phyloP scores from a whole-genome alignment of 2,329 filamentous ascomycete genomes.

The Daldinia sp. region DNA sequence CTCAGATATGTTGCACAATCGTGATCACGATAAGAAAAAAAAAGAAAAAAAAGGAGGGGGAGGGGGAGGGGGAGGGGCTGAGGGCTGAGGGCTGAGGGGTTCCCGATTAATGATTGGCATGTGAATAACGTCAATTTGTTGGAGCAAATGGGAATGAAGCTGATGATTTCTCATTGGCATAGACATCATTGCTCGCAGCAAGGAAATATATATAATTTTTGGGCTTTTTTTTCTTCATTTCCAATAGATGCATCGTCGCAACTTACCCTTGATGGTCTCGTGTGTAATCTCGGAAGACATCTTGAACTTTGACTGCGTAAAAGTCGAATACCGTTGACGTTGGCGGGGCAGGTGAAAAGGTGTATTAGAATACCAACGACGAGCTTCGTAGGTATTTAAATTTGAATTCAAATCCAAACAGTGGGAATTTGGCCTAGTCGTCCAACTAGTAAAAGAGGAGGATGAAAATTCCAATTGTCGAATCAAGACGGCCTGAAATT shows the following conservation, averaged over 20 bases:
- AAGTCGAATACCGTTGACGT: slow-evolving; percentile 1
- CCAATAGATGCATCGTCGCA: too few relatives aligned
- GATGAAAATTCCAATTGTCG: slow-evolving; percentile 13
- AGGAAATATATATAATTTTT: not conserved
- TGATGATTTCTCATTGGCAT: not conserved
- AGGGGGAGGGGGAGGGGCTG: slow-evolving; percentile 1
- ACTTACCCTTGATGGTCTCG: slow-evolving; percentile 66
- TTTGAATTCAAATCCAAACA: slow-evolving; percentile 4
- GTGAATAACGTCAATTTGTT: slow-evolving; percentile 5
- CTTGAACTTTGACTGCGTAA: slow-evolving; percentile 42
- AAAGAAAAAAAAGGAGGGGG: not conserved
- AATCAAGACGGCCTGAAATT: slow-evolving; percentile 3
- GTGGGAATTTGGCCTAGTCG: not conserved
- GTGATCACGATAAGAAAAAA: not conserved
- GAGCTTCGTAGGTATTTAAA: slow-evolving; percentile 8
- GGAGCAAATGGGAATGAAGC: not conserved
- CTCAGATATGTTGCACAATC: slow-evolving; percentile 7
- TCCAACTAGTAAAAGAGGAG: slow-evolving; percentile 3
- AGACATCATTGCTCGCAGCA: not conserved
- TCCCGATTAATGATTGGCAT: not conserved
- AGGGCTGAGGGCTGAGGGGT: not conserved
- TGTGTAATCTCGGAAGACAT: slow-evolving; percentile 64
- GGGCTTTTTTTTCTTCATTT: too few relatives aligned
- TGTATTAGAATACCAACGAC: slow-evolving; percentile 3
- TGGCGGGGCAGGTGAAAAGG: slow-evolving; percentile 1